phyloP scores from a whole-genome alignment of 1,284 basidiomycete genomes.

The Cutaneotrichosporon cutaneum region DNA sequence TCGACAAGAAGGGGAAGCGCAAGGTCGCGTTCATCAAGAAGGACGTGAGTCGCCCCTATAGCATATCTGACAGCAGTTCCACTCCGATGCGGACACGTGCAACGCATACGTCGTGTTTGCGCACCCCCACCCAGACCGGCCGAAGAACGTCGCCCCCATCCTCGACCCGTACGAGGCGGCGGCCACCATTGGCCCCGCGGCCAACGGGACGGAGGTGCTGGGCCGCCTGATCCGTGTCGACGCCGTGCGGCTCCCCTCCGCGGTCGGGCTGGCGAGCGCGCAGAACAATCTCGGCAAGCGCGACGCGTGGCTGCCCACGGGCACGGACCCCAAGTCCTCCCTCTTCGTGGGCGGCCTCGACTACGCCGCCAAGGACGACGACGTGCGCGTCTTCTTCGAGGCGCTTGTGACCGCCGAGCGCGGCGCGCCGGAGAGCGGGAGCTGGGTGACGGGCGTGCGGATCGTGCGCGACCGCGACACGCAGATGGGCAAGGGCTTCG shows the following conservation, averaged over 20 bases:
- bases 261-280: constrained; percentile 38
- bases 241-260: constrained; percentile 57
- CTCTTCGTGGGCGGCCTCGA: constrained; percentile 92
- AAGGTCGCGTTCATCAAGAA: constrained; percentile 91
- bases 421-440: constrained; percentile 55
- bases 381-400: constrained; percentile 84
- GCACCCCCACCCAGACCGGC: constrained; percentile 58
- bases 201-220: constrained; percentile 72
- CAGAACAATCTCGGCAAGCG: constrained; percentile 43
- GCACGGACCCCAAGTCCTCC: constrained; percentile 71
- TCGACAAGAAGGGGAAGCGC: constrained; percentile 84
- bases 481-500: constrained; percentile 96
- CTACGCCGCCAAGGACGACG: constrained; percentile 87
- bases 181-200: constrained; percentile 60
- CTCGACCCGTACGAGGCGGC: constrained; percentile 76
- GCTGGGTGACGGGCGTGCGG: constrained; percentile 81
- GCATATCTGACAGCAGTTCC: constrained; percentile 56
- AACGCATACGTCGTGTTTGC: constrained; percentile 89
- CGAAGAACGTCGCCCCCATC: constrained; percentile 61
- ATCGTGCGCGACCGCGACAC: constrained; percentile 89
- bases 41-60: constrained; percentile 55
- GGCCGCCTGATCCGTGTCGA: constrained; percentile 75
- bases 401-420: constrained; percentile 70
- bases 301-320: constrained; percentile 45
- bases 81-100: constrained; percentile 65